Conservation (phyloP, 805 yeast genomes). For the Peterozyma xylosa region DNA sequence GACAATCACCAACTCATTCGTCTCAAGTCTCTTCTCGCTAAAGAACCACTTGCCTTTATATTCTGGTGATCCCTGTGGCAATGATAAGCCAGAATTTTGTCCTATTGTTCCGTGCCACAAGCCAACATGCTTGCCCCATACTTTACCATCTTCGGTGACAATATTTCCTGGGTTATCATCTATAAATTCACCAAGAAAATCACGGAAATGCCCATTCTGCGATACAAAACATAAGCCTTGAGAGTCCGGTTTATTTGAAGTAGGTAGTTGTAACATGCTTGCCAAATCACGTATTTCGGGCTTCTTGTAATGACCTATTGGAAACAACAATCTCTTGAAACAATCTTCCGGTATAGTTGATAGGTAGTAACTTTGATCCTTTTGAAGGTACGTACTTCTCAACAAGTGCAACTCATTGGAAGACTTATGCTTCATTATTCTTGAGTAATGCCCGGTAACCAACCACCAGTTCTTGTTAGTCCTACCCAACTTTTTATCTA, state of each 20-base stretch:
- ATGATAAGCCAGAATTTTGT: constrained; percentile 66
- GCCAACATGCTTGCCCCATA: constrained; percentile 81
- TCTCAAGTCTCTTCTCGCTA: constrained; percentile 53
- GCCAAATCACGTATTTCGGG: constrained; percentile 72
- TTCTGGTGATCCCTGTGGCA: constrained; percentile 84
- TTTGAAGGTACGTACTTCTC: constrained; percentile 48
- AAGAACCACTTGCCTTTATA: constrained; percentile 84
- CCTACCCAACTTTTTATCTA: constrained; percentile 29
- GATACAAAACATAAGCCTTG: constrained; percentile 92
- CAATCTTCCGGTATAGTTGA: constrained; percentile 50
- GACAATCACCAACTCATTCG: constrained; percentile 76
- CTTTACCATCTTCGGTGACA: constrained; percentile 62
- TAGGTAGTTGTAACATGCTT: constrained; percentile 36
- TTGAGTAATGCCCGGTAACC: constrained; percentile 81
- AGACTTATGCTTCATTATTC: constrained; percentile 31
- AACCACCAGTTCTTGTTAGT: constrained; percentile 58
- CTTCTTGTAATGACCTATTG: constrained; percentile 73
- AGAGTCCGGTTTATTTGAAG: constrained; percentile 83
- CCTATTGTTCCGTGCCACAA: constrained; percentile 96
- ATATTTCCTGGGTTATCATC: constrained; percentile 71
- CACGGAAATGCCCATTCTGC: constrained; percentile 53
- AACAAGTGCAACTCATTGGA: constrained; percentile 37
- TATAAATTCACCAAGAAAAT: constrained; percentile 70
- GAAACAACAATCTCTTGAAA: constrained; percentile 53
- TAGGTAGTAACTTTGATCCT: constrained; percentile 90